Base-by-base conservation (phyloP, 495 filamentous ascomycete genomes). In the Xylaria cubensis region DNA sequence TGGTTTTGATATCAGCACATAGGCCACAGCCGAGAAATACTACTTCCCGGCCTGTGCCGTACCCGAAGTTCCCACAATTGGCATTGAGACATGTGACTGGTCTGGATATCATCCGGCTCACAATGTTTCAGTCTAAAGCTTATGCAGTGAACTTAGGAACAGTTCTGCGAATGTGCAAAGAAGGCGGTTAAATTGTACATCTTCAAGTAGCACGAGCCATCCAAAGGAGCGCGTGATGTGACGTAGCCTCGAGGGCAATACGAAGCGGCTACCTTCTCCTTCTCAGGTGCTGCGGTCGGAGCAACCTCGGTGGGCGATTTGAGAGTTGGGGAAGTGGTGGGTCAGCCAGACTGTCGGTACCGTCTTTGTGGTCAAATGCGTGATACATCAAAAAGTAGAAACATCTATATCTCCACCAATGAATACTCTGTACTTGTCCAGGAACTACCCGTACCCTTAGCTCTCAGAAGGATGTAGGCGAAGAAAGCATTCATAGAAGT, bases 301-400 rank as follows among this genome's bases (percentile, higher is more conserved):
- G 61, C 50, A 51, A 55, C 34, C 9, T 71, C 61, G 61, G 46
- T 63, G 29, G 34, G 15, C 26, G 29, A 8, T n/a, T 61, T 70
- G 42, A 26, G 55, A 50, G 26, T 62, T 50, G n/a, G 53, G 53
- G 56, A 48, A 51, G 19, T 36, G 29, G 56, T 58, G 32, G 24
- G 56, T 72, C 50, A 59, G 62, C 70, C 63, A 51, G 48, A 50
- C 70, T 56, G 70, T 72, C 70, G 62, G 70, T 64, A 72, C 63
- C 48, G 59, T 48, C 46, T 29, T 32, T 56, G 26, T 29, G 32
- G 44, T 70, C 41, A 70, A 26, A 41, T 39, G 69, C n/a, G 44
- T 65, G 61, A 58, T 34, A 26, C 48, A 34, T 29, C 67, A 32
- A 34, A 64, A 44, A 21, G 42, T 39, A 56, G 10, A 24, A 17